These are phyloP conservation scores for Cylindrodendrum hubeiense DNA, from an alignment of 2,329 filamentous ascomycete genomes.

Conservation along the genomic window DNA sequence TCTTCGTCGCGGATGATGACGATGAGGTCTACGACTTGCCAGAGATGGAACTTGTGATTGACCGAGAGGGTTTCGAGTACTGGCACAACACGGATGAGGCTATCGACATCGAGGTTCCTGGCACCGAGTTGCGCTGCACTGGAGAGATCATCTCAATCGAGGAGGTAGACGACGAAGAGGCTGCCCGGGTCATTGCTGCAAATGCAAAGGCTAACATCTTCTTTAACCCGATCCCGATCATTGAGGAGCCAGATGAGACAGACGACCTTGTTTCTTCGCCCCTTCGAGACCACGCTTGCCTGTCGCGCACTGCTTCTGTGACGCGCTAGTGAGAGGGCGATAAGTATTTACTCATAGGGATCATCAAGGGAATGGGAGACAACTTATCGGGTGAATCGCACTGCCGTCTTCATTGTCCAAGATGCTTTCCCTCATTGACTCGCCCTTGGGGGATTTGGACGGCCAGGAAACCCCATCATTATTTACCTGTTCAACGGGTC, in stretches of 20 bases:
- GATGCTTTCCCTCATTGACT: not conserved
- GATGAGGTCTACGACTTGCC: conserved; percentile 43
- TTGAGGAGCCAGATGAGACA: not conserved
- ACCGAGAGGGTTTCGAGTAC: conserved; percentile 42
- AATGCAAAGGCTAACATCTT: conserved; percentile 40
- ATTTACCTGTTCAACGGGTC: not conserved
- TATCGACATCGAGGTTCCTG: conserved; percentile 46
- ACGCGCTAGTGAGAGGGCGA: not conserved
- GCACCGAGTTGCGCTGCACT: conserved; percentile 34
- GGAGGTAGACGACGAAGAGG: conserved; percentile 15
- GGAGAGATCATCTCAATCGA: conserved; percentile 29
- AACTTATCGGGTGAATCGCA: not conserved
- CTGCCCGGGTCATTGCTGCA: not conserved
- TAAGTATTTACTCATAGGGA: not conserved
- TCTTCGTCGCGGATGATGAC: conserved; percentile 45
- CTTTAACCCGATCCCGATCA: not conserved
- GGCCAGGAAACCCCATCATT: no score
- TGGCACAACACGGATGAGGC: conserved; percentile 37
- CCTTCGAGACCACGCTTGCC: not conserved
- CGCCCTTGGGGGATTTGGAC: not conserved
- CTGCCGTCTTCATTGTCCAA: not conserved
- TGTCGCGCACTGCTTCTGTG: no score
- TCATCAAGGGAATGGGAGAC: not conserved
- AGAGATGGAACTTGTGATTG: conserved; percentile 47
- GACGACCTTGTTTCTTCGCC: not conserved